Conservation (phyloP, 345 rosid genomes). For the Eucalyptus pauciflora region DNA sequence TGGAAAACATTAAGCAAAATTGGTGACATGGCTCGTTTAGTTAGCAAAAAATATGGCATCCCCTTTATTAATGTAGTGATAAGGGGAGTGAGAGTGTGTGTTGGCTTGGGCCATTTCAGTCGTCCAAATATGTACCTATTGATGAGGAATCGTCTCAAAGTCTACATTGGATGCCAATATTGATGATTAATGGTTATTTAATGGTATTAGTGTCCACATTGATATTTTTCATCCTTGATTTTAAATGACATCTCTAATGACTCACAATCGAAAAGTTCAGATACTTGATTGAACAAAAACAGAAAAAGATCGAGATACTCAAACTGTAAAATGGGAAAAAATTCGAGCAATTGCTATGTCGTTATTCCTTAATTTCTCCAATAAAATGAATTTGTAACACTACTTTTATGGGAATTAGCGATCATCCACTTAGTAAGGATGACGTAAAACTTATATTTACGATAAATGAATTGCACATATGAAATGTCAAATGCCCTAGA, state of each 20-base stretch:
- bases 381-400: fast-evolving
- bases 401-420: background rate
- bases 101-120: background rate
- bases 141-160: too few relatives aligned
- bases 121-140: background rate
- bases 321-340: too few relatives aligned
- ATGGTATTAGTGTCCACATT: too few relatives aligned
- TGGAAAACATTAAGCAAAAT: background rate
- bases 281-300: too few relatives aligned
- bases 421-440: background rate
- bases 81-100: background rate
- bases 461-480: background rate
- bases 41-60: background rate
- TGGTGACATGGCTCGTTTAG: fast-evolving
- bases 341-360: fast-evolving
- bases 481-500: fast-evolving
- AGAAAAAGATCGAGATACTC: too few relatives aligned
- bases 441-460: background rate
- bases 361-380: background rate
- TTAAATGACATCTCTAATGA: background rate
- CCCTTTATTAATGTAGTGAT: fast-evolving
- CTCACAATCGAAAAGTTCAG: too few relatives aligned
- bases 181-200: too few relatives aligned
- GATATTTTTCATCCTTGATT: fast-evolving
- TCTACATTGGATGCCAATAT: too few relatives aligned